Base-by-base conservation (phyloP, 495 filamentous ascomycete genomes). In the Tuber umbilicatum region DNA sequence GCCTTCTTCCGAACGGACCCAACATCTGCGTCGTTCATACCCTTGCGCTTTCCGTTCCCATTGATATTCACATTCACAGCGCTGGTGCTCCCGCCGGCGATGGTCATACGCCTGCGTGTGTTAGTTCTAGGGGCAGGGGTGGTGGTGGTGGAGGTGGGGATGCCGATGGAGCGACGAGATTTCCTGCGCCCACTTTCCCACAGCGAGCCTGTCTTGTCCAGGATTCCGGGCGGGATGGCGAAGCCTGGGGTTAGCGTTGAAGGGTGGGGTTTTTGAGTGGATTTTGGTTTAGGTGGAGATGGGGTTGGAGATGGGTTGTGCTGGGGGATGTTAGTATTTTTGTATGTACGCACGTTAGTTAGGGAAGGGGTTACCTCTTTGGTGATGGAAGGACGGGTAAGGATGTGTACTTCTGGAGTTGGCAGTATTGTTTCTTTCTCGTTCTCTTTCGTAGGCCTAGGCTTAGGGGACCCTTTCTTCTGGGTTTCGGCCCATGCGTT, bases 121-220 rank as follows among this genome's bases (percentile, higher is more conserved):
- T 41, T 67, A 38, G 14, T 31, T 50, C 27, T 23, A 41, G 69
- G 60, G 35, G 67, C 35, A 69, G 68, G 3, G 40, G 69, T 41
- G 40, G 69, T 41, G 16, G 42, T 43, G 35, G 69, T 21, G 40
- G 17, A 1, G 27, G 5, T 21, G 35, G 21, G 19, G 40, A 50
- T 5, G n/a, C 23, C 10, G 55, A 73, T 31, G 69, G 69, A 69
- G 5, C 76, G 74, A 9, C 75, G 55, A 12, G 77, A 79, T 21
- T 68, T 35, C 9, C 79, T 77, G 6, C 80, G 79, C 17, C 79
- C 79, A 21, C 70, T 80, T 6, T 78, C 75, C 79, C 75, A 78
- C 2, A 72, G 40, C 17, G 70, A 75, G 0, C 80, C 80, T 1
- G 75, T 81, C 21, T 50, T 19, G 2, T 73, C 73, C 2, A 81